Evolutionary conservation across 176 grass and related monocot genomes (phyloP), one percentile per base, ranked within the genome.

Genomic region (Tuctoria greenei): DNA sequence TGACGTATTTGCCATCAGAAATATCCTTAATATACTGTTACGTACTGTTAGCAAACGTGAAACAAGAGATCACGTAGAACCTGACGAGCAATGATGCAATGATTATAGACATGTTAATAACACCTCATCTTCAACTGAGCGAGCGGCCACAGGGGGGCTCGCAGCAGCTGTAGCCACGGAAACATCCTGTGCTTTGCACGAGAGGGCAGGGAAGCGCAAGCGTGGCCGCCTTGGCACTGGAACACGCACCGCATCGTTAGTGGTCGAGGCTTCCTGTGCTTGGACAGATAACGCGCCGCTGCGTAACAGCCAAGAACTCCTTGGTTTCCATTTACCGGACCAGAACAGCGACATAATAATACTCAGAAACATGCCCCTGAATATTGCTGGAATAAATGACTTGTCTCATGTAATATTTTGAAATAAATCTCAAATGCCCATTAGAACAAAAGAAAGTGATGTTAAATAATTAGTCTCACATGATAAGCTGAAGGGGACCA

Each of bases 191-290:
- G n/a, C 15, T 58, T 40, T 23, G 39, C 23, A 39, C 56, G 44
- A 84, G 57, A 36, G 82, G 82, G 11, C 36, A 55, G 36, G 37
- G 24, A 8, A 25, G 73, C 18, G 25, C 17, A 27, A 64, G 44
- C 82, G 73, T 84, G 73, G 66, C 56, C 17, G 2, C 27, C 35
- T 84, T 21, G 25, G 44, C 35, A 26, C 20, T 39, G 34, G 8
- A 61, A 63, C 82, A 77, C 73, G 35, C 24, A 43, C 18, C 1
- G 21, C 42, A 24, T 50, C 40, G 10, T 31, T 20, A 28, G 64
- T 61, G 81, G 64, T 40, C n/a, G 16, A 6, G 1, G 21, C 54
- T 0, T 10, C 11, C 20, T 10, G 14, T 49, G 16, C 16, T 35
- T 50, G 7, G 16, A 52, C 64, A 69, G 54, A 27, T 71, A 49